Percentiles rank a stretch among this genome's conserved stretches.
These are phyloP conservation scores for Colletotrichum truncatum DNA, from an alignment of 2,329 filamentous ascomycete genomes.

Conservation along the genomic window DNA sequence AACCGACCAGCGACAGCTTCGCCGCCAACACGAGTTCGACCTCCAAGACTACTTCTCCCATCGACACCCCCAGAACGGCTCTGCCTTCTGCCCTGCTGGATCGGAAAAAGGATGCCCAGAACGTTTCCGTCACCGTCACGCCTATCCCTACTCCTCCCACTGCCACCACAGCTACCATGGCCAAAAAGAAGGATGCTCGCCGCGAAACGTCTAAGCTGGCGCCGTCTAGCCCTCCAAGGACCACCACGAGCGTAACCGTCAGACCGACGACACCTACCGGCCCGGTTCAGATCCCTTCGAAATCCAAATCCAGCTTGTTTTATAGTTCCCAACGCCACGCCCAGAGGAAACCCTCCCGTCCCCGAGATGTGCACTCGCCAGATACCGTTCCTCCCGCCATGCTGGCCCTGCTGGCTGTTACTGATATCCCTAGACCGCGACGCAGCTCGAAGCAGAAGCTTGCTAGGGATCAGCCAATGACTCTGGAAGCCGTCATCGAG, in stretches of 20 bases:
- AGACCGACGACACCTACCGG: constrained; percentile 47
- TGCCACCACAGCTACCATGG: constrained; percentile 30
- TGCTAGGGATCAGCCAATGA: constrained; percentile 47
- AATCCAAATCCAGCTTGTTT: constrained; percentile 47
- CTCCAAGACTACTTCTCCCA: background rate
- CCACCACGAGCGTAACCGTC: constrained; percentile 32
- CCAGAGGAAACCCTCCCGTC: constrained; percentile 45
- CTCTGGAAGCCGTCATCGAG: constrained; percentile 64
- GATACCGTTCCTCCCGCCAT: constrained; percentile 67
- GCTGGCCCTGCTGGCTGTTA: constrained; percentile 68
- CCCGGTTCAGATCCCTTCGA: constrained; percentile 64
- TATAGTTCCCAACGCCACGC: constrained; percentile 48
- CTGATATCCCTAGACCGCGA: constrained; percentile 64
- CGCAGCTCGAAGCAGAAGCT: constrained; percentile 40
- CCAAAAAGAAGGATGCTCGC: constrained; percentile 32
- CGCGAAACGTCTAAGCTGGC: constrained; percentile 32
- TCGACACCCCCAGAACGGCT: constrained; percentile 26
- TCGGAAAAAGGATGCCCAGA: constrained; percentile 33
- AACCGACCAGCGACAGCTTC: constrained; percentile 16
- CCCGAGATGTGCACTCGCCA: constrained; percentile 57
- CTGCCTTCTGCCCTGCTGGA: constrained; percentile 27
- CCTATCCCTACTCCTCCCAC: constrained; percentile 26
- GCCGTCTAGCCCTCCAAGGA: constrained; percentile 31
- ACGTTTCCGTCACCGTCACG: constrained; percentile 31
- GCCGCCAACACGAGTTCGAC: background rate